Base-by-base conservation (phyloP, 768 basidiomycete genomes). In the Termitomyces sp. region DNA sequence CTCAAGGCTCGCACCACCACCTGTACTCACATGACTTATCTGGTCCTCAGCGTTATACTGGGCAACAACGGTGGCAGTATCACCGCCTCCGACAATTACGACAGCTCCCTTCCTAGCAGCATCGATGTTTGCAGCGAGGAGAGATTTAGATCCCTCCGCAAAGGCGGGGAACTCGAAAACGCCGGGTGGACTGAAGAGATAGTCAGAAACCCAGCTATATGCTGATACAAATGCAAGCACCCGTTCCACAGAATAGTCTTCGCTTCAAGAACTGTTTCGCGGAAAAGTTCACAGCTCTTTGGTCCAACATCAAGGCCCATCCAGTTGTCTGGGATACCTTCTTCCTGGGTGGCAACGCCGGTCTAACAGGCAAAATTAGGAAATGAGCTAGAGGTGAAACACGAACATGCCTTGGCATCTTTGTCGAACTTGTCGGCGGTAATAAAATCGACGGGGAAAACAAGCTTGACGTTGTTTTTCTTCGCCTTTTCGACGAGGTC, bases 211-310 rank as follows among this genome's bases (percentile, higher is more conserved):
- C n/a, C 4, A 24, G 30, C 4, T 9, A 8, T 47, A 8, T 16
- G 10, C 16, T 5, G 14, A 30, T 18, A 47, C 49, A 24, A 26
- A 8, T 28, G 36, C 13, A 72, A 80, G 68, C 63, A 88, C 91
- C 91, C 91, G 64, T 94, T 94, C 96, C 96, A 99, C 54, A 99
- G 85, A 68, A 98, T 93, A 40, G 96, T 99, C 82, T 92, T 97
- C 53, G 93, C 79, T 66, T 90, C 85, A 54, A 90, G 70, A 54
- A 99, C 95, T 10, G 94, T 85, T 59, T 84, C 64, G 43, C 80
- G 81, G 79, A 88, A 99, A 55, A 91, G 75, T 66, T 92, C 81
- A 33, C 83, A 84, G 63, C 88, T 94, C 77, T 94, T 82, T 16
- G 83, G 85, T 57, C 96, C 96, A 48, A 81, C 89, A 73, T 99